Base-by-base conservation (phyloP, 768 basidiomycete genomes). In the Obba rivulosa region DNA sequence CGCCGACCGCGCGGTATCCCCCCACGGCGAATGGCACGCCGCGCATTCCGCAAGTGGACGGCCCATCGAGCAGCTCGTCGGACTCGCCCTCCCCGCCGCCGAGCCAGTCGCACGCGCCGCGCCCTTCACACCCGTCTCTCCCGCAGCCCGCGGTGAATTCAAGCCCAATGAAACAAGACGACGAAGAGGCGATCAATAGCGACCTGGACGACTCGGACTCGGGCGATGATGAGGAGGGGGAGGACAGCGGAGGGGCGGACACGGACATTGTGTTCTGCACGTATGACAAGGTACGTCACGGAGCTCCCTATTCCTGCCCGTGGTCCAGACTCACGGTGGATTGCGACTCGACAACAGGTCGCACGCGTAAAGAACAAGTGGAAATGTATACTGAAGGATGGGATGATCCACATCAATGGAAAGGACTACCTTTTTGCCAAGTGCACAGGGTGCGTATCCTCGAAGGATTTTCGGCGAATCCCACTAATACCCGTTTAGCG, bases 351-450 rank as follows among this genome's bases (percentile, higher is more conserved):
- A n/a, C n/a, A n/a, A n/a, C 42, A 98, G 94, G 95, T 98, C 31
- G 92, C 94, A 38, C 79, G 96, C n/a, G 95, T 98, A 21, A 99
- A 98, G 72, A 98, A 96, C 72, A 99, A 98, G 72, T 99, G 96
- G 96, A 99, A 98, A 74, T 94, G 93, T 51, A 83, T 91, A 20
- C 77, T 99, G 44, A 96, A 96, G 69, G 96, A 98, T 56, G 96
- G 96, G 3, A 92, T 98, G 85, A 89, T 97, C 54, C 90, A 92
- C 57, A 81, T 96, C 57, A 96, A 96, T 55, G 95, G 95, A 24
- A 92, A 89, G 60, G 96, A 99, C 61, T 99, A 98, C 69, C 78
- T 99, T 14, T 99, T 99, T 62, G 80, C 89, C 45, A 95, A 96
- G 67, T 98, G 95, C 69, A 92, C 83, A 5, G 95, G 95, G 95